phyloP scores from a whole-genome alignment of 768 basidiomycete species.

The Agaricus sinodeliciosus region DNA sequence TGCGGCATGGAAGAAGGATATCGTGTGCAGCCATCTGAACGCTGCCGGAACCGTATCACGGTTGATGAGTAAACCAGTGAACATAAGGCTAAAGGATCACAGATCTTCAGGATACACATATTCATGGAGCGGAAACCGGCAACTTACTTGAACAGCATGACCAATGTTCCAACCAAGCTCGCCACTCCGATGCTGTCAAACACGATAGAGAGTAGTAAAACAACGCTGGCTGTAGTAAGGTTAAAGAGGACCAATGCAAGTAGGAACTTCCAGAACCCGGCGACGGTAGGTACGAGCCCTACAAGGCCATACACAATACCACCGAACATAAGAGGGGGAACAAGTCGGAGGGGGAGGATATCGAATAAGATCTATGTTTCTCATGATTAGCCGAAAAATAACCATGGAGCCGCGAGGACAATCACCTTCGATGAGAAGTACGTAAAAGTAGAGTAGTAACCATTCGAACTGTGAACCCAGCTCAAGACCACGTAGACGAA shows the following conservation, averaged over 20 bases:
- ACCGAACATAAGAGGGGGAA: conserved; percentile 93
- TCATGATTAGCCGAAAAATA: not conserved
- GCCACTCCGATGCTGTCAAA: conserved; percentile 85
- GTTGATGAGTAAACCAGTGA: conserved; percentile 94
- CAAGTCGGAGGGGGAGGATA: conserved; percentile 87
- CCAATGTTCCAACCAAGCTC: conserved; percentile 86
- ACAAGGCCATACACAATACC: conserved; percentile 94
- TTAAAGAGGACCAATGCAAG: conserved; percentile 95
- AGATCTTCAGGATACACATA: not conserved
- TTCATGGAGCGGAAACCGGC: not conserved
- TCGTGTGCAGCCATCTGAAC: conserved; percentile 81
- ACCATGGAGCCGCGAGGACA: not conserved
- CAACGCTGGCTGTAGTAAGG: conserved; percentile 88
- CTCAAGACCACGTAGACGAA: not conserved
- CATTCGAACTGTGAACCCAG: conserved; percentile 67
- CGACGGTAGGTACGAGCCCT: conserved; percentile 86
- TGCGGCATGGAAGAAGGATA: conserved; percentile 98
- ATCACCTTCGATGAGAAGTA: conserved; percentile 89
- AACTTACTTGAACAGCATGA: conserved; percentile 97
- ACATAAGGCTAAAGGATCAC: conserved; percentile 60
- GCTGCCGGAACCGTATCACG: conserved; percentile 70
- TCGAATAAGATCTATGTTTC: conserved; percentile 79
- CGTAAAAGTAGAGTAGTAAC: conserved; percentile 95
- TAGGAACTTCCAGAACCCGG: conserved; percentile 97
- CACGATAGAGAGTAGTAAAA: conserved; percentile 84